Evolutionary conservation across 495 filamentous ascomycete genomes (phyloP).

Genomic region (Parathielavia hyrcaniae): DNA sequence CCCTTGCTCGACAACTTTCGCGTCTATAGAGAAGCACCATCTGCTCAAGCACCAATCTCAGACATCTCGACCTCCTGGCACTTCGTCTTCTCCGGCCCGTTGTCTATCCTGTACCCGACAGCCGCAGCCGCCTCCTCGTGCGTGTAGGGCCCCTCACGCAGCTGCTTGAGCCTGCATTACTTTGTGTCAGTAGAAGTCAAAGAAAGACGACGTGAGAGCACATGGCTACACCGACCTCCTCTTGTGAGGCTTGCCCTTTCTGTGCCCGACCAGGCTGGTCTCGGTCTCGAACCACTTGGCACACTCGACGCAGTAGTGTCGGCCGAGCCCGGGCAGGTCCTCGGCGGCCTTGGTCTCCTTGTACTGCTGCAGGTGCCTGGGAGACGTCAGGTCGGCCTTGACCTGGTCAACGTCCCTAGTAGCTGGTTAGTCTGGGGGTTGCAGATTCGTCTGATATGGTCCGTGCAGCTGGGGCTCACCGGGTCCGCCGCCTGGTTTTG

Average conservation of each 20-base stretch:
- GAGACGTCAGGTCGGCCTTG: conserved; percentile 65
- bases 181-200: not conserved
- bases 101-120: conserved; percentile 46
- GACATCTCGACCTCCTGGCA: conserved; percentile 28
- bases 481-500: conserved; percentile 55
- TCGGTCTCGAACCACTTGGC: conserved; percentile 94
- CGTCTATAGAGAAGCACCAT: not conserved
- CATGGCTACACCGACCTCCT: conserved; percentile 56
- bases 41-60: conserved; percentile 5
- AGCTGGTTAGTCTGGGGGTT: conserved; percentile 8
- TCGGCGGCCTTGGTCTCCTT: conserved; percentile 73
- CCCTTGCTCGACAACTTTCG: not conserved
- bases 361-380: conserved; percentile 70
- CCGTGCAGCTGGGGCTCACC: conserved; percentile 26
- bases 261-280: conserved; percentile 64
- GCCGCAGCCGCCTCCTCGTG: conserved; percentile 83
- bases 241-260: conserved; percentile 86
- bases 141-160: conserved; percentile 75
- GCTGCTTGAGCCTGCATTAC: conserved; percentile 55
- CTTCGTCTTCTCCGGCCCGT: conserved; percentile 25
- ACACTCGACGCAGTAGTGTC: conserved; percentile 86
- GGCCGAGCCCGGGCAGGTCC: conserved; percentile 78
- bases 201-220: not conserved
- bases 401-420: conserved; percentile 82
- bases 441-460: not conserved